phyloP scores from a whole-genome alignment of 1,284 basidiomycete species.

The Heterobasidion annosum region DNA sequence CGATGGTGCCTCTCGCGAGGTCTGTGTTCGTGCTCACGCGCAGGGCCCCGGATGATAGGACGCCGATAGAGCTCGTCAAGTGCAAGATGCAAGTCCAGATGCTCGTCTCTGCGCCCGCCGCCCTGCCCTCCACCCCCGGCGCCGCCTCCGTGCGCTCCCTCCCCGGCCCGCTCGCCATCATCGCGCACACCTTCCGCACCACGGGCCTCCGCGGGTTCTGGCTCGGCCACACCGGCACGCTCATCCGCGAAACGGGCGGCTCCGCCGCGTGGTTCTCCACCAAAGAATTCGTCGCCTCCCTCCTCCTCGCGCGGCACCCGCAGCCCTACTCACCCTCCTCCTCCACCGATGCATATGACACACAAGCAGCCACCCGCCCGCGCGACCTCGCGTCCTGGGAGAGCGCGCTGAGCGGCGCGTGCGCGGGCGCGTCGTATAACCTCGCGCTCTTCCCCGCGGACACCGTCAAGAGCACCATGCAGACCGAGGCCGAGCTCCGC shows the following conservation, averaged over 20 bases:
- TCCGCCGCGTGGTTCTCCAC: conserved; percentile 83
- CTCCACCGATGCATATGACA: background rate
- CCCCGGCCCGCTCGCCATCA: conserved; percentile 62
- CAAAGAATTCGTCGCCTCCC: conserved; percentile 66
- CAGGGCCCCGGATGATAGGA: conserved; percentile 31
- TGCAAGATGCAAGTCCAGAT: conserved; percentile 96
- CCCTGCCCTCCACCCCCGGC: conserved; percentile 19
- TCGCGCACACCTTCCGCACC: conserved; percentile 52
- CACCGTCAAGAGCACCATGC: conserved; percentile 90
- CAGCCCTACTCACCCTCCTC: background rate
- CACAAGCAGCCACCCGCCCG: conserved; percentile 18
- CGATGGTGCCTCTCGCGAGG: too few relatives aligned
- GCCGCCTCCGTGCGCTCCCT: conserved; percentile 17
- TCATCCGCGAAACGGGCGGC: conserved; percentile 85
- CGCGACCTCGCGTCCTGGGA: conserved; percentile 67
- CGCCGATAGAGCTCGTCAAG: conserved; percentile 88
- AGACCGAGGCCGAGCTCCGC: conserved; percentile 86
- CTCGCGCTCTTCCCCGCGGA: conserved; percentile 88
- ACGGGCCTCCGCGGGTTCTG: conserved; percentile 76
- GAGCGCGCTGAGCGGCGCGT: conserved; percentile 79
- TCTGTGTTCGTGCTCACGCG: too few relatives aligned
- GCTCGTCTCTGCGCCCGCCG: conserved; percentile 34
- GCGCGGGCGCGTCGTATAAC: conserved; percentile 84
- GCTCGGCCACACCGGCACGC: conserved; percentile 81
- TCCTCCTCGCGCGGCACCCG: conserved; percentile 40